Evolutionary conservation across 257 asterid species (phyloP), one percentile per base, ranked within the genome.

Genomic region (Leonotis leonurus): DNA sequence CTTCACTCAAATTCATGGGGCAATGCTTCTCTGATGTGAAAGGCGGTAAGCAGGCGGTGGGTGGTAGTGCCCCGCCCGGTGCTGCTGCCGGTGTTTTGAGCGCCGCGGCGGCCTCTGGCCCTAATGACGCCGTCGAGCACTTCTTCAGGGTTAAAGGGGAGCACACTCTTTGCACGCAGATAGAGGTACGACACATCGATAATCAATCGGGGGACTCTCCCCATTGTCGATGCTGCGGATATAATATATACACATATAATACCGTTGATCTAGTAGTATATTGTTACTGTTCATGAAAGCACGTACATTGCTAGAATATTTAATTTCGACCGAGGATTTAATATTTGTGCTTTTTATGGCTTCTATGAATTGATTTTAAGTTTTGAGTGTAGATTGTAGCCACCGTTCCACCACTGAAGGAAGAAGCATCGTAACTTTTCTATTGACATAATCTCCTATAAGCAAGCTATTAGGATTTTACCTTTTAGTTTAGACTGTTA

Each of bases 41-140:
- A 46, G 94, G 96, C 44, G 96, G 96, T 12, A 62, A 83, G 72
- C 96, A 88, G 58, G 96, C 89, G 12, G 60, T 85, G 13, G 94
- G 81, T 0, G 78, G 72, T 45, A 61, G 69, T 24, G 48, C 73
- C 72, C 81, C 55, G 62, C 59, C 22, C 1, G 72, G 64, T 21
- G 54, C n/a, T 11, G 60, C 20, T 1, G 12, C 50, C 43, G 69
- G 51, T 25, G 66, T 10, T 35, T 64, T 17, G 0, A 45, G 20
- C 2, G 67, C 54, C 49, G 58, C 52, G 44, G 58, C 63, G 10
- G n/a, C 36, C 35, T 6, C 54, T 16, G 80, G 62, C 6, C 76
- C 12, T 9, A 85, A 88, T 75, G 94, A 85, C 66, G 96, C 89
- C 46, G 90, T 85, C 3, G 91, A 83, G 11, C 55, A 65, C 50